Base-by-base conservation (phyloP, 208 protist genomes). In the Angomonas ambiguus region DNA sequence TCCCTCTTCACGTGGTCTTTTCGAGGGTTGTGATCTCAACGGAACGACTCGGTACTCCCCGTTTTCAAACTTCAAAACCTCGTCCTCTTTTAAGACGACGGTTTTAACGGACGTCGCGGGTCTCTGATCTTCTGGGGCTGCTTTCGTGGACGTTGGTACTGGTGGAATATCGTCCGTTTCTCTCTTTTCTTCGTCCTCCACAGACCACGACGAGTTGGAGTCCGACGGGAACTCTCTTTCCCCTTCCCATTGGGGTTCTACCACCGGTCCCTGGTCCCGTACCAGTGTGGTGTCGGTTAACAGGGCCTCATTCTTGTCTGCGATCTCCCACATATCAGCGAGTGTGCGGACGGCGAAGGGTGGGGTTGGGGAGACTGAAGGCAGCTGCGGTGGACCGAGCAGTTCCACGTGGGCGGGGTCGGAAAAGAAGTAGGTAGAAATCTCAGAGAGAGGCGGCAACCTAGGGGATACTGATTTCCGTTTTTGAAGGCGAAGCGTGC, bases 11-110 rank as follows among this genome's bases (percentile, higher is more conserved):
- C 41, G 0, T 67, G 60, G 48, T 67, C 22, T 53, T 48, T 53
- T 13, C 42, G 60, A n/a, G n/a, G n/a, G n/a, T n/a, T n/a, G n/a
- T n/a, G n/a, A n/a, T n/a, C n/a, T n/a, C n/a, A n/a, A n/a, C 51
- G 70, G 69, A 28, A 65, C 56, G 13, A 78, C 28, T 18, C 35
- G 62, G 0, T 74, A 38, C 4, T 49, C 66, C 6, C 67, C 73
- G 59, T 78, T 73, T 28, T 68, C 67, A 16, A 69, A 32, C 16
- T 69, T 42, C 24, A 72, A 42, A n/a, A 74, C 62, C n/a, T 33
- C 67, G 33, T 69, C 73, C 24, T 71, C 67, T 35, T 68, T 59
- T 13, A 30, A 16, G 16, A 30, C 24, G 11, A 10, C 25, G 13
- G 20, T 30, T 16, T 5, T 6, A 16, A 8, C 18, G 38, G 13